These are phyloP conservation scores for Histomonas meleagridis DNA, from an alignment of 208 protist genomes.

Conservation along the genomic window DNA sequence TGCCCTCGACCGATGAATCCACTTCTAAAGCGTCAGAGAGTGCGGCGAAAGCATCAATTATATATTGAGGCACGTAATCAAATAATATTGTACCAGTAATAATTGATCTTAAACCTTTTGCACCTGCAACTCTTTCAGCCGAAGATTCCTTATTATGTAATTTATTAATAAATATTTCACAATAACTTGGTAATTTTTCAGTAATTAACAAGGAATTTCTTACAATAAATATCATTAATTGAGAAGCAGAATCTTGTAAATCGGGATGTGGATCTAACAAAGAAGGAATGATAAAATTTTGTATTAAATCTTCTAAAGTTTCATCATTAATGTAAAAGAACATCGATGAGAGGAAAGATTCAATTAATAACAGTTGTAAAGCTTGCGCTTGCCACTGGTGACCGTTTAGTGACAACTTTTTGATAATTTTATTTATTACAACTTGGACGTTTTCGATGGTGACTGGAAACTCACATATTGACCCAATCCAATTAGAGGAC, in stretches of 20 bases:
- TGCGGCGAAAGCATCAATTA: background rate
- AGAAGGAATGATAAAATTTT: background rate
- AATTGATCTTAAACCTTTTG: background rate
- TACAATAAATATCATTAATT: background rate
- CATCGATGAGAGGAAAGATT: background rate
- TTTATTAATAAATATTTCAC: background rate
- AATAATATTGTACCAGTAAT: slow-evolving; percentile 13
- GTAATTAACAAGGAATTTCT: background rate
- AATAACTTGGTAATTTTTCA: background rate
- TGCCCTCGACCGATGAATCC: background rate
- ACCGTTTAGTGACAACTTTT: background rate
- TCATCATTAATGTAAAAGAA: background rate
- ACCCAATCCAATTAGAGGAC: background rate
- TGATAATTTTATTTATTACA: background rate
- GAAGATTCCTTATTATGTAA: background rate
- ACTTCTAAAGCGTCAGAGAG: background rate
- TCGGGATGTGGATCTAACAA: background rate
- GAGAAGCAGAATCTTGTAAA: background rate
- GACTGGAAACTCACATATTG: background rate
- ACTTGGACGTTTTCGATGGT: background rate
- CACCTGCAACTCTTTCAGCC: background rate
- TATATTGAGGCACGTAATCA: slow-evolving; percentile 14
- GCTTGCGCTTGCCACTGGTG: background rate
- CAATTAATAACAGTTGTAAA: background rate
- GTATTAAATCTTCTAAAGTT: background rate